Percentiles rank a stretch among this genome's conserved stretches.
Evolutionary conservation across 169 alveolate genomes (phyloP).

Genomic region (Plasmodium vinckei): DNA sequence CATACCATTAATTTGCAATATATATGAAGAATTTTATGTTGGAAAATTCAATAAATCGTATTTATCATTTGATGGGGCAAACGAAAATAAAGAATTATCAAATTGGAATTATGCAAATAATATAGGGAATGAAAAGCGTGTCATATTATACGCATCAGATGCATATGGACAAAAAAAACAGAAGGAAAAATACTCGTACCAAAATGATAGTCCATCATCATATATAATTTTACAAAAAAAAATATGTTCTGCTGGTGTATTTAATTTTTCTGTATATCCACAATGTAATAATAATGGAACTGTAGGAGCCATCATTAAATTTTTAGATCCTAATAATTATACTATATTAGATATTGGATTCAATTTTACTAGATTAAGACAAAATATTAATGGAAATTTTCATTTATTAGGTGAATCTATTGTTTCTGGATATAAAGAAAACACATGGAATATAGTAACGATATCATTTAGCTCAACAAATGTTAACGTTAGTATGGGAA

Average conservation of each 20-base stretch:
- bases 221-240: slow-evolving; percentile 82
- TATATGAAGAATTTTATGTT: slow-evolving; percentile 65
- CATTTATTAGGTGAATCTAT: slow-evolving; percentile 81
- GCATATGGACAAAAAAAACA: slow-evolving; percentile 42
- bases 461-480: slow-evolving; percentile 79
- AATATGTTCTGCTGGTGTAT: slow-evolving; percentile 84
- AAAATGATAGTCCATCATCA: slow-evolving; percentile 79
- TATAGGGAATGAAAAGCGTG: slow-evolving; percentile 87
- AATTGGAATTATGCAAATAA: slow-evolving; percentile 84
- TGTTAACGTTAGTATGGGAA: slow-evolving; percentile 84
- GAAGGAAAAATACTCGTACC: no score
- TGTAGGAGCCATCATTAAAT: slow-evolving; percentile 85
- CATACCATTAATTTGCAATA: slow-evolving; percentile 86
- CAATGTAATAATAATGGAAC: slow-evolving; percentile 86
- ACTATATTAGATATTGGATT: slow-evolving; percentile 85
- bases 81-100: slow-evolving; percentile 51
- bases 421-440: slow-evolving; percentile 77
- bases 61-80: slow-evolving; percentile 26
- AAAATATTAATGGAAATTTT: slow-evolving; percentile 80
- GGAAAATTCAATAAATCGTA: slow-evolving; percentile 24
- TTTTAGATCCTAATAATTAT: slow-evolving; percentile 83
- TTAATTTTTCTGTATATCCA: slow-evolving; percentile 83
- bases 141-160: slow-evolving; percentile 82
- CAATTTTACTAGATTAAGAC: slow-evolving; percentile 80
- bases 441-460: slow-evolving; percentile 83